Evolutionary conservation across 2,329 filamentous ascomycete species (phyloP).

Genomic region (Calonectria pauciramosa): DNA sequence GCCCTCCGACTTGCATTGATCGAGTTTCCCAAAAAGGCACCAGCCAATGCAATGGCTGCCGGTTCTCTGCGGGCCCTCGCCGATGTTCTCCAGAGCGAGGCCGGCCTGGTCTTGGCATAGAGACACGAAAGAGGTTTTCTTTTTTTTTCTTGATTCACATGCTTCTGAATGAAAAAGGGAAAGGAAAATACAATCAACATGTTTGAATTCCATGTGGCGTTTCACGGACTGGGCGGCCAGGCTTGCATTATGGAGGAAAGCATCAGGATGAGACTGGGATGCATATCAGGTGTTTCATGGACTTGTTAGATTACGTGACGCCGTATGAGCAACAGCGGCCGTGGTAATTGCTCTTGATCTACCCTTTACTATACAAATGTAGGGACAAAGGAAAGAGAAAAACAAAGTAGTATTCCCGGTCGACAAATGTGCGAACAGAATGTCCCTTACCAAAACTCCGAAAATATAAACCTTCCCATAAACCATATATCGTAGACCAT

Average conservation of each 20-base stretch:
- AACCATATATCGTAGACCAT: slow-evolving; percentile 24
- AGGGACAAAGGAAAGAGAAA: slow-evolving; percentile 27
- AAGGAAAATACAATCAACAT: slow-evolving; percentile 7
- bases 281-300: slow-evolving; percentile 37
- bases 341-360: slow-evolving; percentile 37
- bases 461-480: slow-evolving; percentile 18
- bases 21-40: slow-evolving; percentile 75
- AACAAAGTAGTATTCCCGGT: slow-evolving; percentile 23
- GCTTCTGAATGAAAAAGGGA: background rate
- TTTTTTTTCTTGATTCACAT: slow-evolving; percentile 1
- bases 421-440: slow-evolving; percentile 25
- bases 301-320: slow-evolving; percentile 41
- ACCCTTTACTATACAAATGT: slow-evolving; percentile 44
- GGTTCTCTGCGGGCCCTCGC: slow-evolving; percentile 67
- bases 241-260: slow-evolving; percentile 16
- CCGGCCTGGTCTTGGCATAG: slow-evolving; percentile 62
- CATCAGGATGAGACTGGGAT: slow-evolving; percentile 19
- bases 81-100: slow-evolving; percentile 64
- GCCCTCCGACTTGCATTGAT: slow-evolving; percentile 79
- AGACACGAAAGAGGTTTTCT: background rate
- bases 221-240: slow-evolving; percentile 26
- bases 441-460: slow-evolving; percentile 38
- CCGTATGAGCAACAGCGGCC: slow-evolving; percentile 25
- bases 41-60: slow-evolving; percentile 62
- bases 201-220: slow-evolving; percentile 33